Evolutionary conservation across 164 flowering plant species (phyloP).

Genomic region (Vitis rupestris): DNA sequence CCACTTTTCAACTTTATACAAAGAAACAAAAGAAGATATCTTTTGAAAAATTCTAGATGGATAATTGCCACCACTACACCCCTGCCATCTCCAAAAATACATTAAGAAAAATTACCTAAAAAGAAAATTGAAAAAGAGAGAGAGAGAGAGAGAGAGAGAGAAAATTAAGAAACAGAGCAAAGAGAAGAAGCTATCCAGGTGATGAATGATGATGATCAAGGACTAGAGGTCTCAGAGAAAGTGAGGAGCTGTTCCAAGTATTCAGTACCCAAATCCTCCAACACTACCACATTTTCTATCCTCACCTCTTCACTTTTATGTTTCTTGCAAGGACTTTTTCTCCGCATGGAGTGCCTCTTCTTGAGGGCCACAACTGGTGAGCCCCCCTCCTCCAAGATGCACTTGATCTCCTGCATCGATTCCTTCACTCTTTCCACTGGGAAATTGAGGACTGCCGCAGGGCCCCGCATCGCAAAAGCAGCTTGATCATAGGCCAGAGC

Average conservation of each 20-base stretch:
- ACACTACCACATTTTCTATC: constrained; percentile 35
- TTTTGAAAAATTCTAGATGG: too few relatives aligned
- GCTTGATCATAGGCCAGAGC: constrained; percentile 60
- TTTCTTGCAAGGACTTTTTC: constrained; percentile 15
- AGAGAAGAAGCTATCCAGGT: too few relatives aligned
- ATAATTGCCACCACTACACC: too few relatives aligned
- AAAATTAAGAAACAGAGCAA: neutral
- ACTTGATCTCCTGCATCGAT: constrained; percentile 35
- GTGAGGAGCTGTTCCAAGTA: constrained; percentile 37
- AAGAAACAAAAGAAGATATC: too few relatives aligned
- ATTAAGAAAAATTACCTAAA: too few relatives aligned
- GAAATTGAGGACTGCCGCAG: constrained; percentile 38
- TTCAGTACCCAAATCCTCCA: constrained; percentile 47
- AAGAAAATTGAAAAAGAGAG: neutral
- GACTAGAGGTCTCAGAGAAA: constrained; percentile 15
- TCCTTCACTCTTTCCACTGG: constrained; percentile 40
- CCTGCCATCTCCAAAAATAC: too few relatives aligned
- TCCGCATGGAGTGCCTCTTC: constrained; percentile 36
- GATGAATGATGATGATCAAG: constrained; percentile 8
- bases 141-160: neutral
- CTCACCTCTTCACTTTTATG: constrained; percentile 16
- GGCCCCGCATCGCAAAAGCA: constrained; percentile 43
- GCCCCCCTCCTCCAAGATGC: constrained; percentile 21
- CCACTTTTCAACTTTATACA: too few relatives aligned
- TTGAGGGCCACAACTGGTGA: constrained; percentile 49